Conservation (phyloP, 257 asterid genomes). For the Marsdenia floribunda region DNA sequence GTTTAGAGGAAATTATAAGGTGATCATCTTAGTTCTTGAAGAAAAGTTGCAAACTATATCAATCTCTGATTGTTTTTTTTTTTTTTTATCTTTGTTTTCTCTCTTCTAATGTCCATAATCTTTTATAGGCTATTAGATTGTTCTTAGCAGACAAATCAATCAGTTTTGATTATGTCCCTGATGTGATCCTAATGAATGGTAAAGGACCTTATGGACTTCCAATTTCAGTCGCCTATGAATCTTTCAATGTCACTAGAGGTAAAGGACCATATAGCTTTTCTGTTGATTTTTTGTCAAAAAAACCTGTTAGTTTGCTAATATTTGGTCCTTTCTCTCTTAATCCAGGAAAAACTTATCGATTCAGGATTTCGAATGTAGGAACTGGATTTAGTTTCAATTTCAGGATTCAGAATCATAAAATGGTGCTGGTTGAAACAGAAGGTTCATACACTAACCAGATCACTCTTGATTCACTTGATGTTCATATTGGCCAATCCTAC, state of each 20-base stretch:
- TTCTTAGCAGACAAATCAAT: not conserved
- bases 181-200: conserved; percentile 59
- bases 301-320: not conserved
- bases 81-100: not conserved
- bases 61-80: not conserved
- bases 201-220: conserved; percentile 43
- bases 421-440: conserved; percentile 66
- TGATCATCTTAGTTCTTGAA: not conserved
- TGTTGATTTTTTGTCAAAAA: not conserved
- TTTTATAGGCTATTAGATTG: conserved; percentile 33
- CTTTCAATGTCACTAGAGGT: conserved; percentile 50
- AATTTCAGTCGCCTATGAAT: conserved; percentile 24
- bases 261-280: not conserved
- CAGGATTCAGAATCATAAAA: conserved; percentile 49
- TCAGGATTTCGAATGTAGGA: conserved; percentile 61
- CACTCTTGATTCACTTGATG: conserved; percentile 49
- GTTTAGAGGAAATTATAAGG: conserved; percentile 45
- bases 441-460: conserved; percentile 61
- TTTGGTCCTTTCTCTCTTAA: not conserved
- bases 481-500: conserved; percentile 75
- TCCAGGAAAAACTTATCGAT: conserved; percentile 54
- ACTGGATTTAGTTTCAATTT: conserved; percentile 56
- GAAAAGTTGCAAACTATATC: not conserved
- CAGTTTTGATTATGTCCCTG: conserved; percentile 10
- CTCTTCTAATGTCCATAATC: not conserved